Evolutionary conservation across 2,329 filamentous ascomycete species (phyloP).

Genomic region (Fusarium xyrophilum): DNA sequence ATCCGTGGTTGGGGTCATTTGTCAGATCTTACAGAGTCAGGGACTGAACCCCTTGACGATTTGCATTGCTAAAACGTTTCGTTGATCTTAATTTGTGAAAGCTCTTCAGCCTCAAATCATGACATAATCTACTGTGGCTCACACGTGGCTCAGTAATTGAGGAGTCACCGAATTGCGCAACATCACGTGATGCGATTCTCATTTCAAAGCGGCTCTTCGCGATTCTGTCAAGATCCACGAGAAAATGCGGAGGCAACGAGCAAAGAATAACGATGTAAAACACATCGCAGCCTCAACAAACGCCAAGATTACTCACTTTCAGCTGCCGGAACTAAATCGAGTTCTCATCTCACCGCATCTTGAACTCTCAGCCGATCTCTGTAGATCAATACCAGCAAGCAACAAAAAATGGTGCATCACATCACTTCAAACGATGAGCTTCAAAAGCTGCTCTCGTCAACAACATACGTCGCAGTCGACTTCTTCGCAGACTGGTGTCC

Average conservation of each 20-base stretch:
- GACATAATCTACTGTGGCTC: conserved; percentile 6
- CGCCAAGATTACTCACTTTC: background rate
- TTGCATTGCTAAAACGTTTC: background rate
- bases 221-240: conserved; percentile 34
- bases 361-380: background rate
- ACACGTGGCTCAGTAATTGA: conserved; percentile 6
- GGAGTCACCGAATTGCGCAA: conserved; percentile 29
- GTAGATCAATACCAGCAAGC: conserved; percentile 1
- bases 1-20: background rate
- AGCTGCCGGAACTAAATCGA: background rate
- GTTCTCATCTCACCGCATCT: background rate
- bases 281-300: background rate
- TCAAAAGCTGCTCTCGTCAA: conserved; percentile 47
- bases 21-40: background rate
- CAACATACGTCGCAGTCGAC: conserved; percentile 55
- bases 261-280: conserved; percentile 9
- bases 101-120: background rate
- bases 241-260: conserved; percentile 5
- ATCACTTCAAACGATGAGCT: conserved; percentile 46
- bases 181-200: conserved; percentile 35
- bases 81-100: background rate
- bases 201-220: conserved; percentile 35
- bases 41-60: background rate
- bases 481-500: conserved; percentile 61
- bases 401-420: conserved; percentile 38